Evolutionary conservation across 2,329 filamentous ascomycete species (phyloP).

Genomic region (Fusarium anthophilum): DNA sequence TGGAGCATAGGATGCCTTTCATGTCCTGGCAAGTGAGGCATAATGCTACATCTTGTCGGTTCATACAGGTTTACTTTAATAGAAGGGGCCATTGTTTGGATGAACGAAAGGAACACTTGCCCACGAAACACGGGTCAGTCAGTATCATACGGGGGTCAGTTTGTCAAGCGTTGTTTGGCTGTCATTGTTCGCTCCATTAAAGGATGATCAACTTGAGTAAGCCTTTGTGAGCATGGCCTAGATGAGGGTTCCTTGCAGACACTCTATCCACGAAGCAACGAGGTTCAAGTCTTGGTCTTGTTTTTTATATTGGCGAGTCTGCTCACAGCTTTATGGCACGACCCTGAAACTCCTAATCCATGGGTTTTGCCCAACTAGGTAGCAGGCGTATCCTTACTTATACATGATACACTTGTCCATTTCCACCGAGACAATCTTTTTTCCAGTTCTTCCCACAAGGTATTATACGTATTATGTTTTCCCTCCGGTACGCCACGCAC

Average conservation of each 20-base stretch:
- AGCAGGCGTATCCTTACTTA: neutral
- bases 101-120: neutral
- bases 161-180: neutral
- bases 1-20: neutral
- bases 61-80: neutral
- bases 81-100: neutral
- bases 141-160: neutral
- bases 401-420: neutral
- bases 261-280: neutral
- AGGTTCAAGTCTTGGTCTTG: neutral
- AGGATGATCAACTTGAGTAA: neutral
- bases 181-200: neutral
- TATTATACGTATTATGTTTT: conserved; percentile 14
- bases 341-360: neutral
- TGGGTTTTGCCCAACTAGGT: neutral
- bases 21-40: neutral
- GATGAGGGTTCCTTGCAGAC: neutral
- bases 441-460: neutral
- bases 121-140: neutral
- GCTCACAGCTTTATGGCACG: neutral
- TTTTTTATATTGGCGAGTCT: neutral
- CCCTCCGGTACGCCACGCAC: conserved; percentile 34
- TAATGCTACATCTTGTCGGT: neutral
- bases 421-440: neutral
- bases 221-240: neutral